Evolutionary conservation across 192 early-diverging fungal species (phyloP), one percentile per base, ranked within the genome.

Genomic region (Gonapodya sp.): DNA sequence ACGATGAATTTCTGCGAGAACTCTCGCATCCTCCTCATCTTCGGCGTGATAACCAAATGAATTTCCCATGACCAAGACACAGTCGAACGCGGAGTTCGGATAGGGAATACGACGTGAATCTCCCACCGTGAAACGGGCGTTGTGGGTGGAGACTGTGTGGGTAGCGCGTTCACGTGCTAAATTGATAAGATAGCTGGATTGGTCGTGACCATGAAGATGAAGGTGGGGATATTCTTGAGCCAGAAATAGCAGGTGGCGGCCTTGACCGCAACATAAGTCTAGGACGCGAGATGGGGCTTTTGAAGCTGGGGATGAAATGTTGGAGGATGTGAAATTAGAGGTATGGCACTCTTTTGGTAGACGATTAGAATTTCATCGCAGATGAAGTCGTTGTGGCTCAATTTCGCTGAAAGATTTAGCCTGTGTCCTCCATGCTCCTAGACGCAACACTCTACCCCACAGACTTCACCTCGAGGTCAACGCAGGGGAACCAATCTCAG

Each of bases 241-340:
- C 14, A 92, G 80, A 24, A 87, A 82, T 30, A 92, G 84, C 1
- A 85, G 36, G 83, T 91, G 91, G 0, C 91, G 88, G 16, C 91
- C 91, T 83, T 92, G 91, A 33, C 91, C 91, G 81, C 91, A 92
- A 84, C 91, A 92, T n/a, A 92, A 83, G 80, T 92, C 91, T 1
- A 92, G 82, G 24, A 64, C 24, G 24, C 46, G 46, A 16, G 46
- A 64, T 64, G 46, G 46, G 24, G 46, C 8, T 64, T 64, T 64
- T 24, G 46, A 64, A 8, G 46, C 46, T 64, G 46, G 24, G 24
- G 24, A 24, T 16, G 24, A 64, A 64, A 64, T 64, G 46, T 64
- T 64, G 46, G 24, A 64, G 8, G 24, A 64, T 64, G 8, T 64
- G 46, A 64, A 16, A 24, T 64, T 24, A 64, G 24, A 64, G n/a